Conservation (phyloP, 1,284 basidiomycete genomes). For the Vanrija humicola region DNA sequence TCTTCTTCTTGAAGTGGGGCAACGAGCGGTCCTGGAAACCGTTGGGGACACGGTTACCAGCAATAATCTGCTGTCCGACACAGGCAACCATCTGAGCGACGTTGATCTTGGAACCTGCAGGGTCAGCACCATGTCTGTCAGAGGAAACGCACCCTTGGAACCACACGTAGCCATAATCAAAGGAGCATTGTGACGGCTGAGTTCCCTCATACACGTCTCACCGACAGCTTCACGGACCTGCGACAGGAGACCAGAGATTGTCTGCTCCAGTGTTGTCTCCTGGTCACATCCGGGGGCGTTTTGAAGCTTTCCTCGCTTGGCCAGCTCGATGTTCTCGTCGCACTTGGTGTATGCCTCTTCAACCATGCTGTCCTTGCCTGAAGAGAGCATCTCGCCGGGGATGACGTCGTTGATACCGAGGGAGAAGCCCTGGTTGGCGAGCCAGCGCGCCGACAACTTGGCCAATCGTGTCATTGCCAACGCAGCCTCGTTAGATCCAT, state of each 20-base stretch:
- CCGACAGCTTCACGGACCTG: slow-evolving; percentile 95
- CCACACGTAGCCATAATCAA: slow-evolving; percentile 99
- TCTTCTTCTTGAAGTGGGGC: slow-evolving; percentile 97
- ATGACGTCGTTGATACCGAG: slow-evolving; percentile 99
- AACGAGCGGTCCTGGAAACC: slow-evolving; percentile 99
- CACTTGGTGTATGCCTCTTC: slow-evolving; percentile 86
- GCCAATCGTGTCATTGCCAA: slow-evolving; percentile 94
- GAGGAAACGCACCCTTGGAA: slow-evolving; percentile 73
- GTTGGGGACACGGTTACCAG: slow-evolving; percentile 95
- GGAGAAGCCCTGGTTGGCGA: slow-evolving; percentile 97
- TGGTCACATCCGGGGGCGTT: slow-evolving; percentile 96
- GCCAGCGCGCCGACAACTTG: slow-evolving; percentile 91
- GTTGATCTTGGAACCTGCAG: slow-evolving; percentile 91
- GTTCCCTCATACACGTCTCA: slow-evolving; percentile 96
- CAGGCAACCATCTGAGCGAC: slow-evolving; percentile 99
- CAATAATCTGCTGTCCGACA: slow-evolving; percentile 99
- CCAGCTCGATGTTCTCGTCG: slow-evolving; percentile 77
- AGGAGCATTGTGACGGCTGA: slow-evolving; percentile 93
- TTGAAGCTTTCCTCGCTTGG: slow-evolving; percentile 88
- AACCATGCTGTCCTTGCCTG: slow-evolving; percentile 81
- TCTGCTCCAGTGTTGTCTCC: slow-evolving; percentile 92
- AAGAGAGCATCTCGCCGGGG: slow-evolving; percentile 76
- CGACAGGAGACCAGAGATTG: slow-evolving; percentile 89
- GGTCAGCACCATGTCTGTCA: slow-evolving; percentile 7
- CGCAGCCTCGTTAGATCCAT: slow-evolving; percentile 90